These are phyloP conservation scores for Calocybe gambosa DNA, from an alignment of 1,284 basidiomycete species.

Conservation along the genomic window DNA sequence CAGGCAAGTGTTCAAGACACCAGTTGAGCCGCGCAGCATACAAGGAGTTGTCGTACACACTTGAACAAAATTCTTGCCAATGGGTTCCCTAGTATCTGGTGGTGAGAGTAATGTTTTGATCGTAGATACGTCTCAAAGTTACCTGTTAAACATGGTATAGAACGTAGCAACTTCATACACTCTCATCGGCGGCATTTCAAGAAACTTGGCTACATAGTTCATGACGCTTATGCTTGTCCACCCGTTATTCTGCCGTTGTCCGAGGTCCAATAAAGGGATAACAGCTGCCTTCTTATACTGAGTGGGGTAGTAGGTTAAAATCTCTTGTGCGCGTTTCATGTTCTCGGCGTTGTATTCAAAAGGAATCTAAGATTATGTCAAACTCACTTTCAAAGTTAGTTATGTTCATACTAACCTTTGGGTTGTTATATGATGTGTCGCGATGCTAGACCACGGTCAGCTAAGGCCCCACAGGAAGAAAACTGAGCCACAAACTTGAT, in stretches of 20 bases:
- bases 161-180: conserved; percentile 99
- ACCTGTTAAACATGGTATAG: conserved; percentile 99
- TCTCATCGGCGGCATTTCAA: conserved; percentile 97
- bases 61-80: conserved; percentile 93
- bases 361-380: conserved; percentile 59
- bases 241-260: conserved; percentile 95
- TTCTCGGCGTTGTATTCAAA: conserved; percentile 86
- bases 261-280: conserved; percentile 94
- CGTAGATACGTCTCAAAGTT: conserved; percentile 20
- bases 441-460: conserved; percentile 63
- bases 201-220: conserved; percentile 92
- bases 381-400: background rate
- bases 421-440: conserved; percentile 90
- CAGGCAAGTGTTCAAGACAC: conserved; percentile 85
- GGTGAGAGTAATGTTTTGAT: background rate
- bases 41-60: conserved; percentile 99
- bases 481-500: conserved; percentile 40
- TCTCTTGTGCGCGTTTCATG: conserved; percentile 79
- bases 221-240: conserved; percentile 99
- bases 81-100: conserved; percentile 69
- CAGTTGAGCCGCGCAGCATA: conserved; percentile 90
- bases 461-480: conserved; percentile 4
- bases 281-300: conserved; percentile 99
- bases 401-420: conserved; percentile 46
- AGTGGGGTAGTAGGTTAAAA: conserved; percentile 89